Conservation (phyloP, 176 grass and related monocot genomes). For the Bothriochloa decipiens region DNA sequence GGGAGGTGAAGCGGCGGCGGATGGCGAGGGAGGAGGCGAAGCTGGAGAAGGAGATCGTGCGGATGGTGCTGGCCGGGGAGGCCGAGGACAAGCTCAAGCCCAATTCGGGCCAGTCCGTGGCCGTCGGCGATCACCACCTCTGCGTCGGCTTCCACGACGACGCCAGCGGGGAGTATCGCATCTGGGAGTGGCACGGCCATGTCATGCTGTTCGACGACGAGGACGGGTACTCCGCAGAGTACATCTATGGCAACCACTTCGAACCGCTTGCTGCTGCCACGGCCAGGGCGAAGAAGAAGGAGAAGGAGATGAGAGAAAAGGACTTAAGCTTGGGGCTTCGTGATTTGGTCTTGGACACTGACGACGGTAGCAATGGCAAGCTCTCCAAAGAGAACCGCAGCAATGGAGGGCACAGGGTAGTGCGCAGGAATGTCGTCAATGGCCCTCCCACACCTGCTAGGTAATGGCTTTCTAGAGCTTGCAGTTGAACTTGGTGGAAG, state of each 20-base stretch:
- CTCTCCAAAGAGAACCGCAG: constrained; percentile 33
- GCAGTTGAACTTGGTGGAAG: background rate
- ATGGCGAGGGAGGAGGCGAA: constrained; percentile 70
- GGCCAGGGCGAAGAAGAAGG: constrained; percentile 57
- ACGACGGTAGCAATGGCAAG: constrained; percentile 14
- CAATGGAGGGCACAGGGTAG: constrained; percentile 51
- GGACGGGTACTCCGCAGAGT: constrained; percentile 89
- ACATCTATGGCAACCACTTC: constrained; percentile 94
- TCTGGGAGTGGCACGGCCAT: constrained; percentile 99
- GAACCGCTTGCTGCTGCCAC: constrained; percentile 59
- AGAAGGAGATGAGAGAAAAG: constrained; percentile 65
- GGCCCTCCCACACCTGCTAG: constrained; percentile 31
- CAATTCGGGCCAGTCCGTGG: constrained; percentile 86
- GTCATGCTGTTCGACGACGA: constrained; percentile 96
- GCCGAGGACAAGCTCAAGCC: constrained; percentile 72
- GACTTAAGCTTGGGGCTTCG: constrained; percentile 65
- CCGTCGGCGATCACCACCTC: constrained; percentile 87
- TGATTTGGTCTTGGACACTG: constrained; percentile 70
- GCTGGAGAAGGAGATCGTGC: constrained; percentile 87
- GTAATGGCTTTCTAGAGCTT: constrained; percentile 45
- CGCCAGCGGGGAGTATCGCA: constrained; percentile 71
- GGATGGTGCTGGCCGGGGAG: constrained; percentile 63
- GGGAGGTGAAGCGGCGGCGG: constrained; percentile 58
- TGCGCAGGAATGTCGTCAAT: constrained; percentile 63
- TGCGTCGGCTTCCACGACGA: constrained; percentile 90